Conservation (phyloP, 2,329 filamentous ascomycete species). For the Bipolaris sorokiniana region DNA sequence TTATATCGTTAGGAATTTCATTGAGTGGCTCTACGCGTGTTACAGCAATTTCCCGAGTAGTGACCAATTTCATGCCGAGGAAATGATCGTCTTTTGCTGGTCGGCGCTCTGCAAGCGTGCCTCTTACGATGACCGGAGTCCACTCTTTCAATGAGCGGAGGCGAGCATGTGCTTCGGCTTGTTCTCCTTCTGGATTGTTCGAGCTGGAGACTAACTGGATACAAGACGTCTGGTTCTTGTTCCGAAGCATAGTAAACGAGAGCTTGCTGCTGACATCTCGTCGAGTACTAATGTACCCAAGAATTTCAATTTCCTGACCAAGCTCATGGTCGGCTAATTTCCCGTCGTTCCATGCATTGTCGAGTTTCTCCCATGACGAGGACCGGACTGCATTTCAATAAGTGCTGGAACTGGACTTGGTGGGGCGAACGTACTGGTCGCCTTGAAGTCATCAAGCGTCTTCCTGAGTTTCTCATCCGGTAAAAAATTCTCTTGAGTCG, state of each 20-base stretch:
- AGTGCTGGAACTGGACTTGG: conserved; percentile 5
- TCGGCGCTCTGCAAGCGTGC: conserved; percentile 54
- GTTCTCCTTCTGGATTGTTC: conserved; percentile 32
- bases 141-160: conserved; percentile 56
- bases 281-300: conserved; percentile 73
- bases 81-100: conserved; percentile 43
- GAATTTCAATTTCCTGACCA: conserved; percentile 17
- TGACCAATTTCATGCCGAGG: conserved; percentile 42
- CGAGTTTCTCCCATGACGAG: conserved; percentile 31
- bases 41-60: conserved; percentile 65
- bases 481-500: conserved; percentile 3
- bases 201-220: conserved; percentile 60
- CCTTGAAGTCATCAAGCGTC: conserved; percentile 41
- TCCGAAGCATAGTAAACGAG: conserved; percentile 69
- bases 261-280: conserved; percentile 72
- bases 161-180: conserved; percentile 38
- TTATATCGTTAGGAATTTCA: conserved; percentile 74
- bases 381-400: conserved; percentile 19
- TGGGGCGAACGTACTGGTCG: conserved; percentile 31
- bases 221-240: conserved; percentile 51
- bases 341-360: conserved; percentile 45
- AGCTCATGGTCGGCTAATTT: background rate
- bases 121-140: conserved; percentile 62
- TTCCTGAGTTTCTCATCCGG: conserved; percentile 29
- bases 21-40: conserved; percentile 72